phyloP scores from a whole-genome alignment of 495 filamentous ascomycete species.

The Rusavskia elegans region DNA sequence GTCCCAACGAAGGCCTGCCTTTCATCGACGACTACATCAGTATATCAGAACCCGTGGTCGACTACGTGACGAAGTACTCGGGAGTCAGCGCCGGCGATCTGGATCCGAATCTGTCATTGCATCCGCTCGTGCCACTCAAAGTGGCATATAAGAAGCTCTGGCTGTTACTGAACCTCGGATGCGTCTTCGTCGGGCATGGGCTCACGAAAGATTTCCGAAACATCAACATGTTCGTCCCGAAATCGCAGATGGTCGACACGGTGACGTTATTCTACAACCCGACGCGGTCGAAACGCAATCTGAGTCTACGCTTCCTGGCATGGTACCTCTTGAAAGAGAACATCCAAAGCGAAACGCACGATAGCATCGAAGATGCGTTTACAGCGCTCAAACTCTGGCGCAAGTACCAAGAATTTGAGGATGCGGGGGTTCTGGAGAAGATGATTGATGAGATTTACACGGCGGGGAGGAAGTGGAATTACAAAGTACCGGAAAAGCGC shows the following conservation, averaged over 20 bases:
- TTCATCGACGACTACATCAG: conserved; percentile 97
- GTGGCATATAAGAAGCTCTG: conserved; percentile 94
- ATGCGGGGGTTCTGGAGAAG: conserved; percentile 62
- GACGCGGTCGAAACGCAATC: conserved; percentile 46
- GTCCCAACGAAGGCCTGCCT: conserved; percentile 57
- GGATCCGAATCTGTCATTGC: conserved; percentile 51
- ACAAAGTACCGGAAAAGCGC: conserved; percentile 43
- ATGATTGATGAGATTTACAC: conserved; percentile 74
- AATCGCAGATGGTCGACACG: conserved; percentile 82
- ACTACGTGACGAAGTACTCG: conserved; percentile 87
- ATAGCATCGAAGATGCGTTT: conserved; percentile 83
- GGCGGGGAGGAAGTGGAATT: conserved; percentile 52
- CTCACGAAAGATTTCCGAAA: conserved; percentile 88
- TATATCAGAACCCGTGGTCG: conserved; percentile 78
- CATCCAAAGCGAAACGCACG: conserved; percentile 81
- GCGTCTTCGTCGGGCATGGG: conserved; percentile 85
- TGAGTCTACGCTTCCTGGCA: conserved; percentile 76
- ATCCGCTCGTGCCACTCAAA: conserved; percentile 76
- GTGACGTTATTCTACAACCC: conserved; percentile 66
- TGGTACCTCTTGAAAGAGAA: conserved; percentile 77
- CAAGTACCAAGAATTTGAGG: conserved; percentile 77
- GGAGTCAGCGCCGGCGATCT: conserved; percentile 78
- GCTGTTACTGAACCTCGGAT: conserved; percentile 88
- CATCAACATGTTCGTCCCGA: conserved; percentile 93
- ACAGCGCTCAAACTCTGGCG: conserved; percentile 80